A percentile compares a stretch with the other conserved stretches of the same genome.
Evolutionary conservation across 2,329 filamentous ascomycete genomes (phyloP).

Genomic region (Elsinoe australis): DNA sequence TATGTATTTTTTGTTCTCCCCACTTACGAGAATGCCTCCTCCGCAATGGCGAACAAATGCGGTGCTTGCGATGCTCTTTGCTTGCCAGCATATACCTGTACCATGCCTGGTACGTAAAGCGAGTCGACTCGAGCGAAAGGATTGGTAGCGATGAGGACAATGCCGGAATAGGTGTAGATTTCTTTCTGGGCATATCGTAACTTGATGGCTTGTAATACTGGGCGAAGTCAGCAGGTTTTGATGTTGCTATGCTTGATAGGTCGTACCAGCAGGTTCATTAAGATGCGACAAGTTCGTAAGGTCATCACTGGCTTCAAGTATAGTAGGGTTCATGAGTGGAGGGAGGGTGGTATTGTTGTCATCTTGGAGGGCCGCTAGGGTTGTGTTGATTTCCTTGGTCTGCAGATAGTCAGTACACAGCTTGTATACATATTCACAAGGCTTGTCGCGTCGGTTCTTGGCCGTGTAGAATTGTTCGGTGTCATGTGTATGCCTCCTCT

Average conservation of each 20-base stretch:
- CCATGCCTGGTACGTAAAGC: slow-evolving; percentile 97
- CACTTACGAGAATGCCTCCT: slow-evolving; percentile 90
- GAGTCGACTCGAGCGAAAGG: slow-evolving; percentile 96
- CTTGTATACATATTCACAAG: too few species aligned
- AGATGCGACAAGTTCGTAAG: slow-evolving; percentile 94
- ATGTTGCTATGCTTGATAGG: neutral
- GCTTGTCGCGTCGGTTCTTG: too few species aligned
- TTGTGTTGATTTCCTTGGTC: slow-evolving; percentile 74
- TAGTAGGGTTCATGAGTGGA: slow-evolving; percentile 93
- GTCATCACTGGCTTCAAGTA: slow-evolving; percentile 98
- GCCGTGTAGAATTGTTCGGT: too few species aligned
- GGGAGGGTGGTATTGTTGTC: slow-evolving; percentile 72
- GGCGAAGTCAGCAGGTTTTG: slow-evolving; percentile 24
- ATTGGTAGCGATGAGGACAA: slow-evolving; percentile 96
- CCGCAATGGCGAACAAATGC: slow-evolving; percentile 96
- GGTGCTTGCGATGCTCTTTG: slow-evolving; percentile 94
- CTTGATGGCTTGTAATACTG: slow-evolving; percentile 94
- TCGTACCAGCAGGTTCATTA: slow-evolving; percentile 91
- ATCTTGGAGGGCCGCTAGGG: slow-evolving; percentile 65
- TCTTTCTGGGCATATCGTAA: slow-evolving; percentile 96
- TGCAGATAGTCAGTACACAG: slow-evolving; percentile 33
- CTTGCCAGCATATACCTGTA: slow-evolving; percentile 98
- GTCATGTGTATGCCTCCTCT: neutral
- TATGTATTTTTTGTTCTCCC: neutral
- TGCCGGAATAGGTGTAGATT: slow-evolving; percentile 99